phyloP scores from a whole-genome alignment of 345 rosid species.

The Populus euphratica region DNA sequence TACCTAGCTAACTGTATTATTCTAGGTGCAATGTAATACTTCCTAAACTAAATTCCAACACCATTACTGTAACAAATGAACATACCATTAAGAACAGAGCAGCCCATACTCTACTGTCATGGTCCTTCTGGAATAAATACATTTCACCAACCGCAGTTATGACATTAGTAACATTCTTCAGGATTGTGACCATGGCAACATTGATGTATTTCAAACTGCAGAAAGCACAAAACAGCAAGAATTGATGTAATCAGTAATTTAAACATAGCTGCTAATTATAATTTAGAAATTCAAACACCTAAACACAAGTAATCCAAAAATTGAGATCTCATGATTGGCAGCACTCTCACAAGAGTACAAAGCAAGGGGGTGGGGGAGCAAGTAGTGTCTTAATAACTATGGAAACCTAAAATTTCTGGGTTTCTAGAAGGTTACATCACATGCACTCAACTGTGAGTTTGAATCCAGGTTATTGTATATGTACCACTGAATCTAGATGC shows the following conservation, averaged over 20 bases:
- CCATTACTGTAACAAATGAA: constrained; percentile 7
- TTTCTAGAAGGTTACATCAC: neutral
- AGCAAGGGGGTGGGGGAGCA: no score
- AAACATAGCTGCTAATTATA: neutral
- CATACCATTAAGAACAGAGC: constrained; percentile 96
- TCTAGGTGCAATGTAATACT: neutral
- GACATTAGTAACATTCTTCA: constrained; percentile 97
- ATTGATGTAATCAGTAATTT: neutral
- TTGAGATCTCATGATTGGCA: neutral
- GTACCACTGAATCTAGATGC: neutral
- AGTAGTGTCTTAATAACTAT: neutral
- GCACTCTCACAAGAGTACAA: neutral
- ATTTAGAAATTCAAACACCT: neutral
- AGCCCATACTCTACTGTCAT: constrained; percentile 89
- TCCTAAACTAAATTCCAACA: neutral
- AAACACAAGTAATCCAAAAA: neutral
- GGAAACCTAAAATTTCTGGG: neutral
- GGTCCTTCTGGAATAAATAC: constrained; percentile 88
- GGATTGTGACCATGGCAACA: constrained; percentile 98
- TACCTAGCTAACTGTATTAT: neutral
- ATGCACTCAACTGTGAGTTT: neutral
- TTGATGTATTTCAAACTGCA: constrained; percentile 92
- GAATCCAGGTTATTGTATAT: neutral
- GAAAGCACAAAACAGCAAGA: constrained; percentile 7
- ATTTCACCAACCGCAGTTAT: constrained; percentile 96